These are phyloP conservation scores for Penicillium sp. DNA, from an alignment of 2,329 filamentous ascomycete species.

Conservation along the genomic window DNA sequence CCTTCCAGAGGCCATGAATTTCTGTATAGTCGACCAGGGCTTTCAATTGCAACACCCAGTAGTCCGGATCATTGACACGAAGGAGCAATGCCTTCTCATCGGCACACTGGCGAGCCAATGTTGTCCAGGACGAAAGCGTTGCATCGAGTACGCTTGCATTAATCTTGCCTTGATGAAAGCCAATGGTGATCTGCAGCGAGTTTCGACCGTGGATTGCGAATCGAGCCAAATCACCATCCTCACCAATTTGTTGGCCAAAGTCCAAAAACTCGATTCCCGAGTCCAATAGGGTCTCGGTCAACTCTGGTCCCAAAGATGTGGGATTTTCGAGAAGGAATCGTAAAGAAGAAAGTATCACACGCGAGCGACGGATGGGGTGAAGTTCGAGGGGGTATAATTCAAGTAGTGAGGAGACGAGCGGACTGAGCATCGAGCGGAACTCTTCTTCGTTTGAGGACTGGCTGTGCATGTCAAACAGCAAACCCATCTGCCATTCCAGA, in stretches of 20 bases:
- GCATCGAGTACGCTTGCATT: conserved; percentile 27
- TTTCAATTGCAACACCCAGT: conserved; percentile 54
- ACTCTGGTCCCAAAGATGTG: conserved; percentile 24
- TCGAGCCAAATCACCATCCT: conserved; percentile 29
- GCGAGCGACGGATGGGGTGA: conserved; percentile 41
- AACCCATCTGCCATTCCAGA: conserved; percentile 41
- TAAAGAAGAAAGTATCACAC: conserved; percentile 37
- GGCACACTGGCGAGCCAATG: conserved; percentile 47
- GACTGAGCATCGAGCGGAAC: conserved; percentile 29
- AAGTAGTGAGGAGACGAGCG: conserved; percentile 34
- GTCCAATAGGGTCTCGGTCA: conserved; percentile 29
- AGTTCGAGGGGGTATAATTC: conserved; percentile 31
- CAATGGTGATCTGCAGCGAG: conserved; percentile 37
- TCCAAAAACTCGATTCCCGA: conserved; percentile 28
- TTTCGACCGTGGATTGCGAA: conserved; percentile 34
- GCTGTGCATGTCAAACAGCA: conserved; percentile 34
- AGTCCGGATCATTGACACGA: conserved; percentile 53
- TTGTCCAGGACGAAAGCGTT: conserved; percentile 38
- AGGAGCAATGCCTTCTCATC: conserved; percentile 45
- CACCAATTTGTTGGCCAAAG: conserved; percentile 12
- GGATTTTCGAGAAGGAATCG: conserved; percentile 38
- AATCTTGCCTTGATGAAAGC: conserved; percentile 37
- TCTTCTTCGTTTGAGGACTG: conserved; percentile 29
- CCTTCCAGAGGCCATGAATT: conserved; percentile 56
- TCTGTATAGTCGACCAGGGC: conserved; percentile 59